A percentile compares a stretch with the other conserved stretches of the same genome.
Evolutionary conservation across 192 early-diverging fungal species (phyloP).

Genomic region (Anaeromyces robustus): DNA sequence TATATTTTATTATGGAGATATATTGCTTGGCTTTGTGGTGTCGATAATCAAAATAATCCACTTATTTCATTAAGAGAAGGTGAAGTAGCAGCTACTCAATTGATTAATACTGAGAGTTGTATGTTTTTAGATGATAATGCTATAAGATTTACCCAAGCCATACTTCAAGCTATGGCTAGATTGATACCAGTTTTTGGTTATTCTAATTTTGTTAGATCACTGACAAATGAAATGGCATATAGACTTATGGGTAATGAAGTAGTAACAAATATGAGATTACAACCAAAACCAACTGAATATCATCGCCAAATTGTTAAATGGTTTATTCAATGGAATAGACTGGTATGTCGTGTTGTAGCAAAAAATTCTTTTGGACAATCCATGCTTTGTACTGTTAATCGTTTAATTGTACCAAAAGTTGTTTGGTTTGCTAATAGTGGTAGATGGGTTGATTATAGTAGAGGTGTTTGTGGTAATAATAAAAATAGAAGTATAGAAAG

Average conservation of each 20-base stretch:
- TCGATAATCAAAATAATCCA: not conserved
- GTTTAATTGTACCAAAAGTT: not conserved
- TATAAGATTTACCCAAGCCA: not conserved
- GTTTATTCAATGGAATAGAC: not conserved
- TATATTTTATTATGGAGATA: not conserved
- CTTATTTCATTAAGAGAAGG: not conserved
- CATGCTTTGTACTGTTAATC: not conserved
- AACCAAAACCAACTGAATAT: not conserved
- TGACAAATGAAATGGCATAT: not conserved
- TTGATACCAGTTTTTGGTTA: not conserved
- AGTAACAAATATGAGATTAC: not conserved
- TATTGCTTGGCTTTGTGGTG: not conserved
- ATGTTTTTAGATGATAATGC: not conserved
- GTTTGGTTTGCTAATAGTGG: not conserved
- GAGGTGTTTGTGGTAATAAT: not conserved
- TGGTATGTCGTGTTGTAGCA: not conserved
- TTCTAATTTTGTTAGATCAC: not conserved
- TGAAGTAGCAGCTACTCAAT: not conserved
- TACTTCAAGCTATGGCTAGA: not conserved
- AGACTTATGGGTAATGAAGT: not conserved
- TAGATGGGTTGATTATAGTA: not conserved
- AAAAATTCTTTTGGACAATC: not conserved
- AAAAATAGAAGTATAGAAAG: not conserved
- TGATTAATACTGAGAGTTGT: not conserved
- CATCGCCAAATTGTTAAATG: not conserved